A percentile compares a stretch with the other conserved stretches of the same genome.
Conservation (phyloP, 2,329 filamentous ascomycete species). For the Seiridium unicorne region DNA sequence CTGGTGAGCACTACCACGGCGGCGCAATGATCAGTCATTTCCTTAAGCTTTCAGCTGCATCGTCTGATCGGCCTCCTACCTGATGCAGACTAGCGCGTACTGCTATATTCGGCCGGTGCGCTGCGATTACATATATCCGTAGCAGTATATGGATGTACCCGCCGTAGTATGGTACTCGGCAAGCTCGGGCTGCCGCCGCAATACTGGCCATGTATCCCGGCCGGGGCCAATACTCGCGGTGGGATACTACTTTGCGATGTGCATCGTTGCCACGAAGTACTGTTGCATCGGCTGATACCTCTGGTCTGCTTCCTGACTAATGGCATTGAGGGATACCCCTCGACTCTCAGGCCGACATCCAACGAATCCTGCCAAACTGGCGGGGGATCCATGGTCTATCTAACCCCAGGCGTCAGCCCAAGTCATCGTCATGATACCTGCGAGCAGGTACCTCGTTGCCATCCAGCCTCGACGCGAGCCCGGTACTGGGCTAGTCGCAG, state of each 20-base stretch:
- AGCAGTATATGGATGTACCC: too few species aligned
- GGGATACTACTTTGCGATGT: not conserved
- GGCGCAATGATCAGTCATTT: not conserved
- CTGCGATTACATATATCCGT: not conserved
- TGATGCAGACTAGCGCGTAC: not conserved
- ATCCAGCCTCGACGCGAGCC: not conserved
- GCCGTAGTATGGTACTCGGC: not conserved
- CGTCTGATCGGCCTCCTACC: constrained; percentile 2
- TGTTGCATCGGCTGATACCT: constrained; percentile 2
- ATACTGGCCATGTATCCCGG: not conserved
- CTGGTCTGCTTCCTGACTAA: constrained; percentile 1
- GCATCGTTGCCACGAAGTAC: constrained; percentile 3
- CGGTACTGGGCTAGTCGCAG: not conserved
- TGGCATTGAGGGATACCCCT: not conserved
- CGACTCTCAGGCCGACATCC: not conserved
- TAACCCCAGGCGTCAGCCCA: not conserved
- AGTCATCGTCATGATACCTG: not conserved
- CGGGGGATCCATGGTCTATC: not conserved
- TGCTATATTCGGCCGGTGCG: constrained; percentile 1
- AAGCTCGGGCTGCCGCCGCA: constrained; percentile 1
- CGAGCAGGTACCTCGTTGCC: not conserved
- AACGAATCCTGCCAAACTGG: not conserved
- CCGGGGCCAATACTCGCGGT: not conserved
- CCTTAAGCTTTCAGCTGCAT: constrained; percentile 5
- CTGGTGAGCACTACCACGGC: not conserved